Evolutionary conservation across 2,329 filamentous ascomycete genomes (phyloP).

Genomic region (Shiraia bambusicola): DNA sequence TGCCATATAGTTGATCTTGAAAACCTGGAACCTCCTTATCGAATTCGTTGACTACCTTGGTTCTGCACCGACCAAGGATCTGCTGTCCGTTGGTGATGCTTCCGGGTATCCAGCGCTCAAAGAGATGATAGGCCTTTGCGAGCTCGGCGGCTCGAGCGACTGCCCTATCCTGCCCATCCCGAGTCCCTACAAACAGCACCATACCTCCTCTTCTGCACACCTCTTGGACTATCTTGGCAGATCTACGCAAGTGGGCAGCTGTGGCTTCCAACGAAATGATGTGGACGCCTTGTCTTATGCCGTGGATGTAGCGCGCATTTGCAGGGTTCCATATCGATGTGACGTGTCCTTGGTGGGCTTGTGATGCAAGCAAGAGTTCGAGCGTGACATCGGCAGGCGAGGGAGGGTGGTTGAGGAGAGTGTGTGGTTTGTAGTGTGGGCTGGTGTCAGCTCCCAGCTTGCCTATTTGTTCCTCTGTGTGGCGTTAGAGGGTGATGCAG

Average conservation of each 20-base stretch:
- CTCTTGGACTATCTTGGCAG: constrained; percentile 87
- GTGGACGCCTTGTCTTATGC: constrained; percentile 82
- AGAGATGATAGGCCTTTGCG: constrained; percentile 80
- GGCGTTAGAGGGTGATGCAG: constrained; percentile 10
- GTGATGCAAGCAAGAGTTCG: constrained; percentile 68
- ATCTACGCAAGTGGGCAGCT: constrained; percentile 84
- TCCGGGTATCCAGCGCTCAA: constrained; percentile 89
- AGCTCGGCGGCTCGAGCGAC: constrained; percentile 80
- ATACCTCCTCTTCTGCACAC: constrained; percentile 80
- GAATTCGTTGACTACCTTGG: constrained; percentile 74
- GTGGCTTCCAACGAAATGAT: constrained; percentile 91
- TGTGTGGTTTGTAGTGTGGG: constrained; percentile 64
- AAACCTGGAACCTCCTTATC: constrained; percentile 68
- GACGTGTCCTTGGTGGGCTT: constrained; percentile 72
- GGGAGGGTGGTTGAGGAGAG: constrained; percentile 72
- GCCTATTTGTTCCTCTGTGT: constrained; percentile 37
- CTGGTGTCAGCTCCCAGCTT: constrained; percentile 44
- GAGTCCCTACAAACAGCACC: constrained; percentile 87
- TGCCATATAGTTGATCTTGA: constrained; percentile 63
- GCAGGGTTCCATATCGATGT: constrained; percentile 91
- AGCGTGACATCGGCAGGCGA: constrained; percentile 78
- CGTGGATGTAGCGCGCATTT: constrained; percentile 92
- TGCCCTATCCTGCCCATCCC: constrained; percentile 75
- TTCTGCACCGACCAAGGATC: constrained; percentile 69
- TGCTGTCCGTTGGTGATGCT: constrained; percentile 90